Conservation (phyloP, 23 red algal species). For the Gracilaria vermiculophylla region DNA sequence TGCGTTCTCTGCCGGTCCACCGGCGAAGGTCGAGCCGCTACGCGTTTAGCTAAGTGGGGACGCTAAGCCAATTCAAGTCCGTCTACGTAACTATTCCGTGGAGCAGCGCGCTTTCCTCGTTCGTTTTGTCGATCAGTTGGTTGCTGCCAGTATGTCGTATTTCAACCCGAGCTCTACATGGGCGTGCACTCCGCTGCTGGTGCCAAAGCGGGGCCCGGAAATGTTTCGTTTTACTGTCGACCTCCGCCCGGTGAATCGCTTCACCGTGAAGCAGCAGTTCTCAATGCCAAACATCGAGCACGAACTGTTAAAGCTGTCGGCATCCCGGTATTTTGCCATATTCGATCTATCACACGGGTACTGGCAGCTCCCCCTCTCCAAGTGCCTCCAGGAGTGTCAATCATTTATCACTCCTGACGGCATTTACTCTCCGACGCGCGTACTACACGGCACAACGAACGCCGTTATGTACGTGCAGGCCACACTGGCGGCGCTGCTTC, state of each 20-base stretch:
- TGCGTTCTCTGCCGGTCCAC: neutral
- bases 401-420: neutral
- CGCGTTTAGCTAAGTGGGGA: neutral
- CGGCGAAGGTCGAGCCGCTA: neutral
- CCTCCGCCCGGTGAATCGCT: neutral
- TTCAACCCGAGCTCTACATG: neutral
- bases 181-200: neutral
- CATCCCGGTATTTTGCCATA: neutral
- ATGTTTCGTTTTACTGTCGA: conserved; percentile 24
- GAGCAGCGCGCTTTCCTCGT: neutral
- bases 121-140: neutral
- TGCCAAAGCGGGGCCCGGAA: neutral
- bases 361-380: conserved; percentile 1
- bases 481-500: neutral
- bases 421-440: neutral
- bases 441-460: neutral
- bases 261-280: neutral
- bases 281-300: neutral
- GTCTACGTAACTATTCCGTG: neutral
- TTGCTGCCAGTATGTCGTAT: neutral
- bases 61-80: neutral
- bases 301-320: neutral
- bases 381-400: neutral
- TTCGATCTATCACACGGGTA: conserved; percentile 13
- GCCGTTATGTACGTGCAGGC: neutral